Evolutionary conservation across 176 grass and related monocot species (phyloP).

Genomic region (Triticum turgidum): DNA sequence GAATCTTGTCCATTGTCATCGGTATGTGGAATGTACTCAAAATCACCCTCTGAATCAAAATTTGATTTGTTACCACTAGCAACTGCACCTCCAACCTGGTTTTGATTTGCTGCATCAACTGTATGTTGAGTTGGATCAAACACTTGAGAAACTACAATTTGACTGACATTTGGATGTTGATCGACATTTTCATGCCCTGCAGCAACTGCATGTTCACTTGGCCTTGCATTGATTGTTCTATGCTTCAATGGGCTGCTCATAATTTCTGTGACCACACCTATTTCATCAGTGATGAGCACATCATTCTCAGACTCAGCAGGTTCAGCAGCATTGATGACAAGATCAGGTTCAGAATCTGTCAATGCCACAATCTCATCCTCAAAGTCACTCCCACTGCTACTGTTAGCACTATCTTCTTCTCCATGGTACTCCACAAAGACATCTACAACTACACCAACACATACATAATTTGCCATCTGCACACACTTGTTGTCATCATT

Average conservation of each 20-base stretch:
- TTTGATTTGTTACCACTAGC: too few relatives aligned
- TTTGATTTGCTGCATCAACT: too few relatives aligned
- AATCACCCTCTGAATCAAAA: too few relatives aligned
- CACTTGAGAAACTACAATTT: too few relatives aligned
- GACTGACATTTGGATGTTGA: too few relatives aligned
- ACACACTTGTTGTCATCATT: not conserved
- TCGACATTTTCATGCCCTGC: too few relatives aligned
- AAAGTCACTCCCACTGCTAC: not conserved
- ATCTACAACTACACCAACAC: not conserved
- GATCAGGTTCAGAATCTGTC: not conserved
- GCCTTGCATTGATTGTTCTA: not conserved
- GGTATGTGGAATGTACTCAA: too few relatives aligned
- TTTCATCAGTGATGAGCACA: not conserved
- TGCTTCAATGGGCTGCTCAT: not conserved
- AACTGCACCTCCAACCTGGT: too few relatives aligned
- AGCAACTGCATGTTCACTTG: not conserved
- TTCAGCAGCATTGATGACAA: not conserved
- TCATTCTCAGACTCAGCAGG: not conserved
- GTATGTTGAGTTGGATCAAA: too few relatives aligned
- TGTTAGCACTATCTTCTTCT: not conserved
- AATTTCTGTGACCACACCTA: not conserved
- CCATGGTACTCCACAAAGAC: not conserved
- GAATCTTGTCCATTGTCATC: too few relatives aligned
- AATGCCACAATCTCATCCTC: not conserved
- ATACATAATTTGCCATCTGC: not conserved